Percentiles rank a stretch among this genome's conserved stretches.
phyloP scores from a whole-genome alignment of 1,284 basidiomycete species.

The Pterula multifida region DNA sequence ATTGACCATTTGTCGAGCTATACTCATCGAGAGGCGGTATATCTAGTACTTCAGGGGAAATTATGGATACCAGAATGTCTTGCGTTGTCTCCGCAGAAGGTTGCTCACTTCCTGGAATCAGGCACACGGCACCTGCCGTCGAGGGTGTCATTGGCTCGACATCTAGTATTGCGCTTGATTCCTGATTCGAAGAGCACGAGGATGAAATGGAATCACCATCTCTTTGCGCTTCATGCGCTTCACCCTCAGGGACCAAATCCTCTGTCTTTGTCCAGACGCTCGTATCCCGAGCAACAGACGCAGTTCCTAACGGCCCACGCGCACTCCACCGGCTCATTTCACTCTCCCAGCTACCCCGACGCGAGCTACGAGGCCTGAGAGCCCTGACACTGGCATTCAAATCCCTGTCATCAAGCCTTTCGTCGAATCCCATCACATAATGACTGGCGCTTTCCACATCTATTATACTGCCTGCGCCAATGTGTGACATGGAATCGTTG shows the following conservation, averaged over 20 bases:
- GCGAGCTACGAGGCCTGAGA: conserved; percentile 65
- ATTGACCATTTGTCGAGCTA: too few relatives aligned
- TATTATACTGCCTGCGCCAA: conserved; percentile 38
- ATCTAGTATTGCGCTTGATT: background rate
- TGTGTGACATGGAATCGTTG: conserved; percentile 62
- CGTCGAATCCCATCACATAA: conserved; percentile 48
- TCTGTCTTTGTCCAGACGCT: conserved; percentile 40
- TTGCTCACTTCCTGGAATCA: background rate
- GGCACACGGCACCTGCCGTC: background rate
- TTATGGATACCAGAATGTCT: background rate
- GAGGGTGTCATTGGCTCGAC: background rate
- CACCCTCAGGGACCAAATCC: background rate
- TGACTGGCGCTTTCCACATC: conserved; percentile 58
- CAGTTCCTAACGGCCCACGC: conserved; percentile 35
- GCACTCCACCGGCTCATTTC: conserved; percentile 77
- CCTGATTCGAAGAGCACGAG: background rate
- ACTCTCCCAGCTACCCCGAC: conserved; percentile 77
- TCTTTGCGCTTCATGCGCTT: background rate
- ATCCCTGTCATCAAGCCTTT: conserved; percentile 52
- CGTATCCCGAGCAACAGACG: conserved; percentile 34
- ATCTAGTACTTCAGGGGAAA: too few relatives aligned
- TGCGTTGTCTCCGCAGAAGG: background rate
- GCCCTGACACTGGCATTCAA: conserved; percentile 71
- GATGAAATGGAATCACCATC: background rate
- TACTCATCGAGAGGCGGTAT: too few relatives aligned